phyloP scores from a whole-genome alignment of 352 stramenopile genomes.

The Phytopythium cucurbitacearum region DNA sequence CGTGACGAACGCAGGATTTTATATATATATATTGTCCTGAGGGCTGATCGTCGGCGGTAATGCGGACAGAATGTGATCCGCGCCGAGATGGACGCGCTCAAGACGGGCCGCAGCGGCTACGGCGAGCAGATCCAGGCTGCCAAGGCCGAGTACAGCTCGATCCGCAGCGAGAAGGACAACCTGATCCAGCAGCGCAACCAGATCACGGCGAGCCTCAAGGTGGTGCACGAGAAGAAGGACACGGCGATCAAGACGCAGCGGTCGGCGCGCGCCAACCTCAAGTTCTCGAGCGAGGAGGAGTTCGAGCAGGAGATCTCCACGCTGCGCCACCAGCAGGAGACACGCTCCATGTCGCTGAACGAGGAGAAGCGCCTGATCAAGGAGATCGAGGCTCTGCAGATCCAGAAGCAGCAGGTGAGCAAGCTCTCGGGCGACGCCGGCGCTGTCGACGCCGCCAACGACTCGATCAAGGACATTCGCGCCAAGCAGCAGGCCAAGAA shows the following conservation, averaged over 20 bases:
- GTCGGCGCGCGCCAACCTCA: conserved; percentile 60
- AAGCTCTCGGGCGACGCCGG: conserved; percentile 81
- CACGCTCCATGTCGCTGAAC: conserved; percentile 92
- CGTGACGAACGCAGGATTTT: background rate
- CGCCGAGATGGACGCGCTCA: conserved; percentile 76
- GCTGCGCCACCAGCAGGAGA: conserved; percentile 92
- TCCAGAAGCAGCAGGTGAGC: conserved; percentile 87
- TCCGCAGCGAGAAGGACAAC: conserved; percentile 82
- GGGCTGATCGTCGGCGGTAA: too few relatives aligned
- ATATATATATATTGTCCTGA: too few relatives aligned
- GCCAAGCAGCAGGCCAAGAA: conserved; percentile 88
- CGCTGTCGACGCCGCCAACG: conserved; percentile 76
- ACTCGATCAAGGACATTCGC: conserved; percentile 73
- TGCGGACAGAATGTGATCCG: conserved; percentile 41
- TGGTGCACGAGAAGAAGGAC: conserved; percentile 82
- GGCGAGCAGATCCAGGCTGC: conserved; percentile 84
- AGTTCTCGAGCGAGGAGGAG: conserved; percentile 86
- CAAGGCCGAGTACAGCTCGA: conserved; percentile 79
- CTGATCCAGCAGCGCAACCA: conserved; percentile 84
- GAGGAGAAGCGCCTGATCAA: conserved; percentile 98
- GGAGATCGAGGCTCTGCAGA: conserved; percentile 92
- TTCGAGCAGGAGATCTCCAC: conserved; percentile 90
- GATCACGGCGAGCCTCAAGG: conserved; percentile 75
- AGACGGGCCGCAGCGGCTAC: conserved; percentile 77
- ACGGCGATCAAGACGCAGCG: conserved; percentile 67